Evolutionary conservation across 495 filamentous ascomycete genomes (phyloP).

Genomic region (Neurospora terricola): DNA sequence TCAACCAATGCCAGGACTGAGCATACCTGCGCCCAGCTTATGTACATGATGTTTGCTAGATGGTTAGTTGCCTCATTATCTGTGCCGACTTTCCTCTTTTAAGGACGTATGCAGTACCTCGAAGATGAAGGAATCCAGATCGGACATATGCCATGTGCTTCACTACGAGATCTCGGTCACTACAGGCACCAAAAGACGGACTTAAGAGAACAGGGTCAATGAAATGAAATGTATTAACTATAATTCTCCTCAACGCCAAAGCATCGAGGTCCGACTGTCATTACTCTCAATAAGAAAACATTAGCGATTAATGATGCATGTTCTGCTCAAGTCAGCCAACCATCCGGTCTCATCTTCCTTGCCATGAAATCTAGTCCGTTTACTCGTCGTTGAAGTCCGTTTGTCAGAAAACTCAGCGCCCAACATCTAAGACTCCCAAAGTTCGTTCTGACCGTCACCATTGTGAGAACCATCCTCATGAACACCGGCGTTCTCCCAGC

Average conservation of each 20-base stretch:
- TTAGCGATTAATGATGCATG: neutral
- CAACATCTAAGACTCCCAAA: neutral
- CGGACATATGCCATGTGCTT: neutral
- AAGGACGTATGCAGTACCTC: neutral
- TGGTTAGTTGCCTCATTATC: neutral
- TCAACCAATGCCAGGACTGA: neutral
- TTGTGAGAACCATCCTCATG: neutral
- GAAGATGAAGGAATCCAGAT: neutral
- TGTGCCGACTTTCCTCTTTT: neutral
- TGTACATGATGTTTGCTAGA: neutral
- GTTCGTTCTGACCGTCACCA: neutral
- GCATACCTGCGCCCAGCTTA: neutral
- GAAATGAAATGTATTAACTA: neutral
- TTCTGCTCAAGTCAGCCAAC: neutral
- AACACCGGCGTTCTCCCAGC: neutral
- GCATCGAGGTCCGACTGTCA: neutral
- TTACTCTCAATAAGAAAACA: neutral
- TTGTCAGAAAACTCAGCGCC: neutral
- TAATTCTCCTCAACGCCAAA: neutral
- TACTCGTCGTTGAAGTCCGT: neutral
- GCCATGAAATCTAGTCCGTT: neutral
- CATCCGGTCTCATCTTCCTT: neutral
- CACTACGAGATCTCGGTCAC: neutral
- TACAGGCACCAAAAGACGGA: too few species aligned
- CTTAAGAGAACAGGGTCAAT: neutral